Base-by-base conservation (phyloP, 2,329 filamentous ascomycete genomes). In the Stemphylium beticola region DNA sequence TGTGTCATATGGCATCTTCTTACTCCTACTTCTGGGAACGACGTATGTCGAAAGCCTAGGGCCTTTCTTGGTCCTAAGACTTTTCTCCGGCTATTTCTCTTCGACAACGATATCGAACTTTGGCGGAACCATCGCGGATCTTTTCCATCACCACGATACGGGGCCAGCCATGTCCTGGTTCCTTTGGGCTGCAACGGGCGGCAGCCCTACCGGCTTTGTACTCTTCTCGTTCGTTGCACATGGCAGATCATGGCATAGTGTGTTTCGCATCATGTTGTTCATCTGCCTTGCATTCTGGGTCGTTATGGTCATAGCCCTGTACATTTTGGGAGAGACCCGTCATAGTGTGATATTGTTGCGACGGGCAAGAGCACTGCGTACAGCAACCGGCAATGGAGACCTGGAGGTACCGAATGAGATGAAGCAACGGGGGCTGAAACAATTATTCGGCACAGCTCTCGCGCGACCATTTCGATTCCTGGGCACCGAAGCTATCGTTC, bases 381-480 rank as follows among this genome's bases (percentile, higher is more conserved):
- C 69, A 33, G 33, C 38, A 5, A 66, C 61, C 10, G 63, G 65
- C 9, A 64, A 71, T n/a, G 55, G 63, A 4, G 54, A 59, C 15
- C 53, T 76, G 12, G 62, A 73, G 1, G 64, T 78, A 1, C 74
- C 77, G 1, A 73, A 74, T 2, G 71, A 76, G 12, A 62, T 77
- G 57, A 76, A 77, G 53, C 75, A 76, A 39, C 67, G 71, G 33
- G 68, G 72, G 17, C 59, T 74, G 4, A 72, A 68, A 18, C 72
- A 77, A 33, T 61, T 81, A 3, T 78, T 81, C 48, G 65, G 70
- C 2, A 73, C 76, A 4, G 74, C 79, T 8, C 69, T 82, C 6
- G 72, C 75, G 18, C 67, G 81, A n/a, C 81, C 81, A 0, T 80
- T 82, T 52, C 68, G 77, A 1, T 81, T 82, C 44, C 58, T 82